Percentiles rank a stretch among this genome's conserved stretches.
phyloP scores from a whole-genome alignment of 2,329 filamentous ascomycete species.

The Tolypocladium guangdongense region DNA sequence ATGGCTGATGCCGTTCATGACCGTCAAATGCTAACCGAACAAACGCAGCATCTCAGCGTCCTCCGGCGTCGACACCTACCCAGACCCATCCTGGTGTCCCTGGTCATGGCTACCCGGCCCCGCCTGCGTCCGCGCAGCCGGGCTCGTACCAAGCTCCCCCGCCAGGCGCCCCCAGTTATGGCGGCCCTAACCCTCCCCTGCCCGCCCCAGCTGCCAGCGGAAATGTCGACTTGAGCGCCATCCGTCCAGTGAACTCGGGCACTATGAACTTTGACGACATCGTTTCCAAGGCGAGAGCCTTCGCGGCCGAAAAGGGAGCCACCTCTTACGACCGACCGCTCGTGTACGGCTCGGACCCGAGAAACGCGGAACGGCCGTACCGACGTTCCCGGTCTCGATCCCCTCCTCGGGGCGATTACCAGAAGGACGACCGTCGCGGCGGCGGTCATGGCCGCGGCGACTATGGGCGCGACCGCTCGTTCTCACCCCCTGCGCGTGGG shows the following conservation, averaged over 20 bases:
- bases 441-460: constrained; percentile 33
- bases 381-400: constrained; percentile 63
- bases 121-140: constrained; percentile 23
- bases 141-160: constrained; percentile 26
- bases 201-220: constrained; percentile 64
- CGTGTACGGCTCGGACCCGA: constrained; percentile 28
- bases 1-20: no score
- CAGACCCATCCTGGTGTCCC: constrained; percentile 29
- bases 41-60: constrained; percentile 31
- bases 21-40: neutral
- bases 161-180: constrained; percentile 22
- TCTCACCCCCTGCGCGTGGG: constrained; percentile 51
- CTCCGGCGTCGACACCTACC: constrained; percentile 27
- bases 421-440: constrained; percentile 73
- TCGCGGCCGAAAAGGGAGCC: constrained; percentile 69
- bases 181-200: constrained; percentile 33
- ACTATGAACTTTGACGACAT: constrained; percentile 77
- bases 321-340: constrained; percentile 48
- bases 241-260: constrained; percentile 69
- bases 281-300: constrained; percentile 73
- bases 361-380: constrained; percentile 39
- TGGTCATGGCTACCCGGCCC: constrained; percentile 27
- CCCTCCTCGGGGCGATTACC: constrained; percentile 58
- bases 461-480: constrained; percentile 58
- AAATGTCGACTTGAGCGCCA: constrained; percentile 67